phyloP scores from a whole-genome alignment of 1,284 basidiomycete species.

The Ustilago cynodontis region DNA sequence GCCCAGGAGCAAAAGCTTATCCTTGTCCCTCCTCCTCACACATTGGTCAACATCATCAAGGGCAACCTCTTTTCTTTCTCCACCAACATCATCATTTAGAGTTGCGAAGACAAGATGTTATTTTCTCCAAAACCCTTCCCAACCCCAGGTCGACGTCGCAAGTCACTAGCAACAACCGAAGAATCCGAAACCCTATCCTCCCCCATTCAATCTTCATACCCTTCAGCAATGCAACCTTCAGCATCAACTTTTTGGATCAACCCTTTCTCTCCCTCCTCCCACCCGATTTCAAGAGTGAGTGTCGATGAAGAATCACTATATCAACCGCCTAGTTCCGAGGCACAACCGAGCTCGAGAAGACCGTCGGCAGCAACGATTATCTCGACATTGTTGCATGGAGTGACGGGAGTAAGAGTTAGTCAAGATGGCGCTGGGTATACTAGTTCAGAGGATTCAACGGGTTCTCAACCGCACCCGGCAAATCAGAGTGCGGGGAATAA shows the following conservation, averaged over 20 bases:
- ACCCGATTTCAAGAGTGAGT: background rate
- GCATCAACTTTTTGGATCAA: conserved; percentile 29
- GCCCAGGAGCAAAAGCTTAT: no score
- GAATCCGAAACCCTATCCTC: conserved; percentile 8
- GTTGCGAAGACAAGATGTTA: background rate
- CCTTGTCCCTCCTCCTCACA: no score
- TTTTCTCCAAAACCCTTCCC: conserved; percentile 17
- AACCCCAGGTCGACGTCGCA: conserved; percentile 11
- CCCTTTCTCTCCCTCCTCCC: conserved; percentile 15
- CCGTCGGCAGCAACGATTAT: conserved; percentile 34
- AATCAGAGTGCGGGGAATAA: background rate
- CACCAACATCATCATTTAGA: background rate
- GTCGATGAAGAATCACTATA: conserved; percentile 18
- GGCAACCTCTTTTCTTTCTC: no score
- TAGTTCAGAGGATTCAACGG: background rate
- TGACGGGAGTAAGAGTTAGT: background rate
- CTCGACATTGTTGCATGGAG: conserved; percentile 24
- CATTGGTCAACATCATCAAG: background rate
- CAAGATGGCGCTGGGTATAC: conserved; percentile 10
- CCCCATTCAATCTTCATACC: background rate
- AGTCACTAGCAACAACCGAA: conserved; percentile 19
- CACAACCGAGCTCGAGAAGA: conserved; percentile 15
- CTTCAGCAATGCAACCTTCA: conserved; percentile 20
- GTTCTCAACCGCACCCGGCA: background rate
- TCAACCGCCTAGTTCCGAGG: conserved; percentile 15